These are phyloP conservation scores for Lachnellula occidentalis DNA, from an alignment of 2,329 filamentous ascomycete species.

Conservation along the genomic window DNA sequence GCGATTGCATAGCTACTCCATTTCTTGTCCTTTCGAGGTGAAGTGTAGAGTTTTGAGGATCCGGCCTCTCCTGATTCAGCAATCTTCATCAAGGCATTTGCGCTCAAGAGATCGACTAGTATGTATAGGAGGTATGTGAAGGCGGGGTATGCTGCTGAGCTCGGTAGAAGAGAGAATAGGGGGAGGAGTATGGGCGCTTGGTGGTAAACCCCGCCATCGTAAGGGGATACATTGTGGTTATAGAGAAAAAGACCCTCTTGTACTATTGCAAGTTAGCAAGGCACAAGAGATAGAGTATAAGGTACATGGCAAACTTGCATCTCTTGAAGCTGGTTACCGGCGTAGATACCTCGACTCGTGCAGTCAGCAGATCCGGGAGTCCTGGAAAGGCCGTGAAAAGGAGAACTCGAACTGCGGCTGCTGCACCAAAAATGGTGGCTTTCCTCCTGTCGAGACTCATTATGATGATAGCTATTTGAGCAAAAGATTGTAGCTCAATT, in stretches of 20 bases:
- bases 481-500: constrained; percentile 21
- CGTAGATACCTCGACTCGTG: constrained; percentile 92
- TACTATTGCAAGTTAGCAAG: constrained; percentile 46
- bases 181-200: constrained; percentile 86
- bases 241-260: constrained; percentile 97
- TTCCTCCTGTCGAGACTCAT: constrained; percentile 55
- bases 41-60: constrained; percentile 70
- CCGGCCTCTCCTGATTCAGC: constrained; percentile 75
- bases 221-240: constrained; percentile 91
- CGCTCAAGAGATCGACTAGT: constrained; percentile 73
- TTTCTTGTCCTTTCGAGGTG: constrained; percentile 65
- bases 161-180: constrained; percentile 82
- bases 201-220: constrained; percentile 82
- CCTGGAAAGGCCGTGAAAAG: constrained; percentile 77
- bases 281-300: background rate
- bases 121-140: constrained; percentile 79
- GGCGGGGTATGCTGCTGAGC: constrained; percentile 59
- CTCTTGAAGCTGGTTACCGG: constrained; percentile 97
- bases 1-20: constrained; percentile 74
- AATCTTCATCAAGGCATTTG: constrained; percentile 71
- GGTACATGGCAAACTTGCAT: constrained; percentile 49
- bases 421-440: constrained; percentile 65
- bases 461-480: constrained; percentile 7
- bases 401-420: constrained; percentile 71
- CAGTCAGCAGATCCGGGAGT: constrained; percentile 78